phyloP scores from a whole-genome alignment of 345 rosid genomes.

The Ceriops tagal region DNA sequence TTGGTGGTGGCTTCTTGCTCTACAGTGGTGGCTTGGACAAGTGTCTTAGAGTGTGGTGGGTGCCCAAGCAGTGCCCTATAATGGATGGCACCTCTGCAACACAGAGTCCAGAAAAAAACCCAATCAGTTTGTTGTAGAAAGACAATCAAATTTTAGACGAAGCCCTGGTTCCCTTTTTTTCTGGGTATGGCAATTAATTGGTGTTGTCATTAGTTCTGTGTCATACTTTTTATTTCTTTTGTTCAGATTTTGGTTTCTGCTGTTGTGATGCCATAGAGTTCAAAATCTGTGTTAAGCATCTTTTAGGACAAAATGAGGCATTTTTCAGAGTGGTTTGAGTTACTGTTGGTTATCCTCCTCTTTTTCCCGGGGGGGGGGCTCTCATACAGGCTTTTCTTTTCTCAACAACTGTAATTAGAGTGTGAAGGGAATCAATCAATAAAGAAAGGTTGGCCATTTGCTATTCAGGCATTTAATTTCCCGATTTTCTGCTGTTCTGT shows the following conservation, averaged over 20 bases:
- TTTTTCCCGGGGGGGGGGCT: background rate
- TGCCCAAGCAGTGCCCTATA: constrained; percentile 36
- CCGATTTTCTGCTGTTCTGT: constrained; percentile 2
- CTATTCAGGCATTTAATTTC: constrained; percentile 3
- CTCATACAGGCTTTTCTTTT: background rate
- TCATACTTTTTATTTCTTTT: background rate
- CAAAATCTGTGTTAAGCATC: too few species aligned
- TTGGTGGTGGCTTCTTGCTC: constrained; percentile 31
- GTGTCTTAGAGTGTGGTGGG: constrained; percentile 35
- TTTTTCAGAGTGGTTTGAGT: constrained; percentile 13
- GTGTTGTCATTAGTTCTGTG: constrained; percentile 13
- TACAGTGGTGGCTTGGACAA: constrained; percentile 34
- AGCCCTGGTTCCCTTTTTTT: constrained; percentile 26
- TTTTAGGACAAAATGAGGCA: background rate
- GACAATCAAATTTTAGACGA: constrained; percentile 5
- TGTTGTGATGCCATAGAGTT: too few species aligned
- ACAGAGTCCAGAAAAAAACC: constrained; percentile 10
- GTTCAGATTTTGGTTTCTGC: constrained; percentile 3
- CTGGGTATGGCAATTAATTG: constrained; percentile 20
- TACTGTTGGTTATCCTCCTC: background rate
- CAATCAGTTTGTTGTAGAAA: constrained; percentile 12
- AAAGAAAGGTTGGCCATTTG: background rate
- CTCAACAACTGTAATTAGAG: constrained; percentile 21
- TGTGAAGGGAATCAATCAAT: constrained; percentile 13
- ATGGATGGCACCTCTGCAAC: background rate